A percentile compares a stretch with the other conserved stretches of the same genome.
These are phyloP conservation scores for Kazachstania viticola DNA, from an alignment of 805 yeast genomes.

Conservation along the genomic window DNA sequence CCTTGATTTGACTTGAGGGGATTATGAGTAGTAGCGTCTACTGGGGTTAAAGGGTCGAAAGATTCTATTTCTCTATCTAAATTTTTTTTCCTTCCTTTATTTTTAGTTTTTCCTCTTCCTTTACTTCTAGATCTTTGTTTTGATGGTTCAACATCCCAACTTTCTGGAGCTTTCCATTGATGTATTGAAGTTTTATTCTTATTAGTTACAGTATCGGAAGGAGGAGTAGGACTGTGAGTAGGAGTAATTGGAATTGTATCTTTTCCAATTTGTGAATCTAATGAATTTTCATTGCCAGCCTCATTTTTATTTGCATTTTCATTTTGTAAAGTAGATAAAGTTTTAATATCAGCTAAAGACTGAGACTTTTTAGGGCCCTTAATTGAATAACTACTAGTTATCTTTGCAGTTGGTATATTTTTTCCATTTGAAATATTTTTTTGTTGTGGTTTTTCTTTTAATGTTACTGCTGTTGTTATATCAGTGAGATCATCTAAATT, in stretches of 20 bases:
- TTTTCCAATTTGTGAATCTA: too few relatives aligned
- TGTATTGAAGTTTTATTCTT: background rate
- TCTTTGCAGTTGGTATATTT: background rate
- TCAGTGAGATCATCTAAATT: slow-evolving; percentile 21
- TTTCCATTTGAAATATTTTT: background rate
- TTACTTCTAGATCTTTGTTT: slow-evolving; percentile 4
- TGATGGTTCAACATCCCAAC: slow-evolving; percentile 44
- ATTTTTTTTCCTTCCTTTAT: slow-evolving; percentile 1
- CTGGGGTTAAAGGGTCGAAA: too few relatives aligned
- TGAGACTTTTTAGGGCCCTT: slow-evolving; percentile 7
- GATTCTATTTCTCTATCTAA: too few relatives aligned
- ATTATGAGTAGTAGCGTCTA: too few relatives aligned
- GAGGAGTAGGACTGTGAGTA: too few relatives aligned
- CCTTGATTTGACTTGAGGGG: too few relatives aligned
- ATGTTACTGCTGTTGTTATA: slow-evolving; percentile 8
- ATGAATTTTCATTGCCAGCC: background rate
- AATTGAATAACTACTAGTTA: background rate
- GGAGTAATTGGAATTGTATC: too few relatives aligned
- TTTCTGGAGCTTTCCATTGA: slow-evolving; percentile 47
- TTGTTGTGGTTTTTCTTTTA: background rate
- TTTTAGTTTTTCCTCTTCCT: too few relatives aligned
- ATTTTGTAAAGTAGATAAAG: background rate
- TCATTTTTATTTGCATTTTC: too few relatives aligned
- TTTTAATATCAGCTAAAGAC: slow-evolving; percentile 9
- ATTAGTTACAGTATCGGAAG: background rate